phyloP scores from a whole-genome alignment of 1,284 basidiomycete species.

The Cutaneotrichosporon sp. region DNA sequence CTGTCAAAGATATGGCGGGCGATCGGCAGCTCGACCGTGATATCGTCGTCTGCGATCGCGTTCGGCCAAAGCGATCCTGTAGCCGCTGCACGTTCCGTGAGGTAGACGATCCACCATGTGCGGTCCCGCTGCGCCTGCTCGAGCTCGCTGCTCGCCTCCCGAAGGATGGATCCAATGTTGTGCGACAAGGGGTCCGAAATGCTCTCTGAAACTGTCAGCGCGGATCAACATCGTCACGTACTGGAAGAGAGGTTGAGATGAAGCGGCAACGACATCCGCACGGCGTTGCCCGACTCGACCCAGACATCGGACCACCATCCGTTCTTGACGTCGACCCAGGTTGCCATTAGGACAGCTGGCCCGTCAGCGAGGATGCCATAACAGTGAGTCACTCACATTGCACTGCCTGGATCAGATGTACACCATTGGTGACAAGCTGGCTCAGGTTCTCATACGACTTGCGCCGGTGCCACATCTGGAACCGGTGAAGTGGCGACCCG shows the following conservation, averaged over 20 bases:
- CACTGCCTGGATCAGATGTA: slow-evolving; percentile 34
- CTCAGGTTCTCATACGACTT: slow-evolving; percentile 36
- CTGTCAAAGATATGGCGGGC: slow-evolving; percentile 35
- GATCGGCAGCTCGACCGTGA: slow-evolving; percentile 46
- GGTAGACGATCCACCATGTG: slow-evolving; percentile 45
- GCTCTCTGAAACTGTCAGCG: slow-evolving; percentile 1
- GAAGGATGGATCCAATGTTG: slow-evolving; percentile 21
- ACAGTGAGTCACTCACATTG: slow-evolving; percentile 31
- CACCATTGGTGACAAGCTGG: slow-evolving; percentile 19
- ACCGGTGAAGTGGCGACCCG: slow-evolving; percentile 33
- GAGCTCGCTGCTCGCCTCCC: slow-evolving; percentile 9
- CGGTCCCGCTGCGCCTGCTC: slow-evolving; percentile 45
- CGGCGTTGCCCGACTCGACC: slow-evolving; percentile 38
- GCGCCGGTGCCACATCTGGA: slow-evolving; percentile 48
- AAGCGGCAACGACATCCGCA: slow-evolving; percentile 39
- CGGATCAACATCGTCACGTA: slow-evolving; percentile 10
- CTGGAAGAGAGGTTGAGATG: slow-evolving; percentile 37
- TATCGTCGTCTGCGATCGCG: slow-evolving; percentile 36
- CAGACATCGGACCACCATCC: slow-evolving; percentile 48
- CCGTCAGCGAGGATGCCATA: background rate
- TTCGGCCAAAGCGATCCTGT: slow-evolving; percentile 13
- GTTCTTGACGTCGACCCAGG: slow-evolving; percentile 41
- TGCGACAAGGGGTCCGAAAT: slow-evolving; percentile 16
- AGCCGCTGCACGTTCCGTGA: slow-evolving; percentile 27
- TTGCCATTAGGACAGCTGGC: slow-evolving; percentile 31